Percentiles rank a stretch among this genome's conserved stretches.
Evolutionary conservation across 2,329 filamentous ascomycete species (phyloP).

Genomic region (Paecilomyces sp.): DNA sequence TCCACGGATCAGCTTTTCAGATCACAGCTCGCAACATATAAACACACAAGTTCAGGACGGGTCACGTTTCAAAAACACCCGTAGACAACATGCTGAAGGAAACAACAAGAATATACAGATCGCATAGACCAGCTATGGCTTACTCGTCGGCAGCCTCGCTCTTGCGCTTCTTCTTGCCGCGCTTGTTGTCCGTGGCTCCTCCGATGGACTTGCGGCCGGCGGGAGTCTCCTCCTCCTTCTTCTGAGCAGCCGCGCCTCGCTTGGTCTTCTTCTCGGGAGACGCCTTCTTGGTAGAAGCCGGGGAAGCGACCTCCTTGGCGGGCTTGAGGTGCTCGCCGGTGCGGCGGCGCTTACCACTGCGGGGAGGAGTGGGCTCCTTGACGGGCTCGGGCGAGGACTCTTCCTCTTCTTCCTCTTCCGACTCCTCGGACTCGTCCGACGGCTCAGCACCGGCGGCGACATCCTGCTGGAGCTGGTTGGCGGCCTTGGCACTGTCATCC

Average conservation of each 20-base stretch:
- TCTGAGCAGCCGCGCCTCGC: constrained; percentile 21
- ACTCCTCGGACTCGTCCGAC: constrained; percentile 24
- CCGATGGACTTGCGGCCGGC: constrained; percentile 22
- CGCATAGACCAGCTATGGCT: constrained; percentile 10
- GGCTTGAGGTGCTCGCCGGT: constrained; percentile 27
- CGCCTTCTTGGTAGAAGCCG: constrained; percentile 28
- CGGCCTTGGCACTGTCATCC: constrained; percentile 37
- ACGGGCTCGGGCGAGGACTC: constrained; percentile 29
- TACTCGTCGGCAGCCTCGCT: constrained; percentile 28
- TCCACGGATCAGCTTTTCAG: not conserved
- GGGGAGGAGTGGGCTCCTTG: constrained; percentile 37
- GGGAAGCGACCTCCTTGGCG: constrained; percentile 23
- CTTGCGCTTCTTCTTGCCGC: constrained; percentile 42
- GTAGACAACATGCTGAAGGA: not conserved
- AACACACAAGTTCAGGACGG: not conserved
- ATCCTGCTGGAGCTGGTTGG: constrained; percentile 35
- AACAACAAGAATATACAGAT: constrained; percentile 4
- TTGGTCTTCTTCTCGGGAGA: constrained; percentile 26
- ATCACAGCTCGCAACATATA: not conserved
- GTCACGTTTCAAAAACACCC: not conserved
- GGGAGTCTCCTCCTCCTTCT: constrained; percentile 17
- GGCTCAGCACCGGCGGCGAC: constrained; percentile 28
- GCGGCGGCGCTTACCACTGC: constrained; percentile 36
- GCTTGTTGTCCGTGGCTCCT: constrained; percentile 21
- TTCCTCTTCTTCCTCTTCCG: constrained; percentile 19